A percentile compares a stretch with the other conserved stretches of the same genome.
Evolutionary conservation across 2,329 filamentous ascomycete genomes (phyloP).

Genomic region (Diaporthe eres): DNA sequence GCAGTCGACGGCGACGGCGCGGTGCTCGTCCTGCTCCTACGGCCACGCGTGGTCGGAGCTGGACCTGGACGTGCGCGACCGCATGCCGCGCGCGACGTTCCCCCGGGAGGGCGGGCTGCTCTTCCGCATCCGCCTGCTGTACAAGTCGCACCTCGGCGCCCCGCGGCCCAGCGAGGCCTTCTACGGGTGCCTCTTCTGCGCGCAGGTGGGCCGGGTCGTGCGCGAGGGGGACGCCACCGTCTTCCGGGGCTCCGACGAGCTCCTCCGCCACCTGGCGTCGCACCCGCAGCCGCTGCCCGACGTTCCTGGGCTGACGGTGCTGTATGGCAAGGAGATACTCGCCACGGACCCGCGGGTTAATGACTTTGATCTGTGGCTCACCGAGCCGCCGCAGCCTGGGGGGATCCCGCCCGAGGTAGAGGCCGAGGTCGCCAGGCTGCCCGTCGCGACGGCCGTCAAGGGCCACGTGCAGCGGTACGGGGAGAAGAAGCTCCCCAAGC

Average conservation of each 20-base stretch:
- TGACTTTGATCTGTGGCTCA: conserved; percentile 49
- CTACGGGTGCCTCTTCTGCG: conserved; percentile 58
- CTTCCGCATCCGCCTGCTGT: conserved; percentile 58
- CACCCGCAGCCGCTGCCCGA: conserved; percentile 57
- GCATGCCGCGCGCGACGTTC: conserved; percentile 34
- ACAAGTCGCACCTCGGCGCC: conserved; percentile 58
- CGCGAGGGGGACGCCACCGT: conserved; percentile 59
- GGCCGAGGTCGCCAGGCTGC: conserved; percentile 42
- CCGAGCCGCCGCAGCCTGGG: conserved; percentile 49
- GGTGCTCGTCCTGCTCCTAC: conserved; percentile 42
- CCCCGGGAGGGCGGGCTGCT: conserved; percentile 47
- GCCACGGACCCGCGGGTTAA: conserved; percentile 28
- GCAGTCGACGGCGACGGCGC: conserved; percentile 20
- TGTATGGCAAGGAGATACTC: conserved; percentile 50
- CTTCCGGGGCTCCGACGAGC: conserved; percentile 53
- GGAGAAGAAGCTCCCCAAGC: conserved; percentile 51
- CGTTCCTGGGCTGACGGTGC: conserved; percentile 54
- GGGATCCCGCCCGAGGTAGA: conserved; percentile 46
- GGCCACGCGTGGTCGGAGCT: conserved; percentile 38
- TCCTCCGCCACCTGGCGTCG: conserved; percentile 56
- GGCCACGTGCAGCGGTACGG: conserved; percentile 54
- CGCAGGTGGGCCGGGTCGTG: conserved; percentile 50
- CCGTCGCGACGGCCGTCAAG: conserved; percentile 53
- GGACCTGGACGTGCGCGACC: conserved; percentile 37
- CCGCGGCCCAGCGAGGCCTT: conserved; percentile 50